A percentile compares a stretch with the other conserved stretches of the same genome.
Conservation (phyloP, 2,329 filamentous ascomycete genomes). For the Botrytis porri region DNA sequence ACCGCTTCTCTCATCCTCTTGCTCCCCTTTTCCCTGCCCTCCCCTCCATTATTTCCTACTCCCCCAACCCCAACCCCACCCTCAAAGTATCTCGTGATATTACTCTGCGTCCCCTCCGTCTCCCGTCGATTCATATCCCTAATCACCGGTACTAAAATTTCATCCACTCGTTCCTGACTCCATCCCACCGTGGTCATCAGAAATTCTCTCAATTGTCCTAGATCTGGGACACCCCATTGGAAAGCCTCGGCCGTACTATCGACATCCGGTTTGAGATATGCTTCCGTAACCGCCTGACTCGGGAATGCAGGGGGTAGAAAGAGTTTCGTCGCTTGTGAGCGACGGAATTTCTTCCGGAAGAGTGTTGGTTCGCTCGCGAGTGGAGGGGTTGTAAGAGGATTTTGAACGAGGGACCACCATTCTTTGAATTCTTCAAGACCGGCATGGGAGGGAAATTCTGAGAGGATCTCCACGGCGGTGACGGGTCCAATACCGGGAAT, state of each 20-base stretch:
- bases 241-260: conserved; percentile 76
- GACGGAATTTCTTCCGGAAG: conserved; percentile 85
- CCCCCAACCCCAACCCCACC: conserved; percentile 69
- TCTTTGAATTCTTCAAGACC: conserved; percentile 72
- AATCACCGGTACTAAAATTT: conserved; percentile 93
- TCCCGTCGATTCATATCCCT: conserved; percentile 89
- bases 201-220: conserved; percentile 79
- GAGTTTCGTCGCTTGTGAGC: conserved; percentile 73
- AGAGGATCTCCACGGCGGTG: conserved; percentile 88
- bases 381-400: conserved; percentile 47
- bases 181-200: conserved; percentile 92
- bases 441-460: conserved; percentile 67
- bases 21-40: conserved; percentile 51
- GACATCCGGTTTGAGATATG: conserved; percentile 84
- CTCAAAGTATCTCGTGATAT: conserved; percentile 90
- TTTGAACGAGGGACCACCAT: conserved; percentile 84
- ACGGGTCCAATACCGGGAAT: conserved; percentile 89
- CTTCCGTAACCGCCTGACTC: conserved; percentile 70
- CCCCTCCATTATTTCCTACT: conserved; percentile 59
- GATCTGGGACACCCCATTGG: conserved; percentile 92
- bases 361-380: conserved; percentile 59
- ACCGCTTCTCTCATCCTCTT: conserved; percentile 77
- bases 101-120: conserved; percentile 87
- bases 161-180: conserved; percentile 87
- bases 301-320: conserved; percentile 84